phyloP scores from a whole-genome alignment of 2,329 filamentous ascomycete genomes.

The Hymenoscyphus linearis region DNA sequence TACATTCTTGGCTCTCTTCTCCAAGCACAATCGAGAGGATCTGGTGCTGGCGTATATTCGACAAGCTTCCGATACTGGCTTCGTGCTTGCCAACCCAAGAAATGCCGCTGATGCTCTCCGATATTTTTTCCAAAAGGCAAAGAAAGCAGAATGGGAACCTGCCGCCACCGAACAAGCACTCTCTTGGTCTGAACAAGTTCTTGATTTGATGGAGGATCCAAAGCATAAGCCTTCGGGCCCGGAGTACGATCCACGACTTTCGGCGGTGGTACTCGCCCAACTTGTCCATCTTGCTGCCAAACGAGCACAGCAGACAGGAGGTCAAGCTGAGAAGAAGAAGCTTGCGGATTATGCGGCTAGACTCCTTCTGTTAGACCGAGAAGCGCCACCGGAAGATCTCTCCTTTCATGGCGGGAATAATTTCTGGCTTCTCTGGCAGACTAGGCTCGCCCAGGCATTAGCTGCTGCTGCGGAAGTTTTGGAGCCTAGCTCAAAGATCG shows the following conservation, averaged over 20 bases:
- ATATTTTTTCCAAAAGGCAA: constrained; percentile 22
- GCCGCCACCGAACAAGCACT: constrained; percentile 27
- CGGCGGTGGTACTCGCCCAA: constrained; percentile 31
- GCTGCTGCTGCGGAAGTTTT: too few species aligned
- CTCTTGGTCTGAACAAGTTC: constrained; percentile 28
- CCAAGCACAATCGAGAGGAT: constrained; percentile 20
- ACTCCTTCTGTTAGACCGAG: constrained; percentile 14
- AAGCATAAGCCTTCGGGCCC: constrained; percentile 11
- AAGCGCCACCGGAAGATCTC: too few species aligned
- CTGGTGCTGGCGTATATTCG: constrained; percentile 29
- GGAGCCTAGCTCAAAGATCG: constrained; percentile 12
- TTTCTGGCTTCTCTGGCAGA: too few species aligned
- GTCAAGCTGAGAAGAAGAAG: constrained; percentile 36
- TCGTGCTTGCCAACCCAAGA: constrained; percentile 19
- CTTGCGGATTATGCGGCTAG: constrained; percentile 36
- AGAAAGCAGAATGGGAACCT: constrained; percentile 17
- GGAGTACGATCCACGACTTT: not conserved
- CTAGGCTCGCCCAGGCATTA: too few species aligned
- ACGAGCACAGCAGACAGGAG: constrained; percentile 34
- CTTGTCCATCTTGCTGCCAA: constrained; percentile 41
- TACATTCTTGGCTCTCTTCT: constrained; percentile 18
- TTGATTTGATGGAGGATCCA: constrained; percentile 27
- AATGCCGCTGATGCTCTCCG: constrained; percentile 19
- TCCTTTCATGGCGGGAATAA: too few species aligned
- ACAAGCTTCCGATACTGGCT: constrained; percentile 25